phyloP scores from a whole-genome alignment of 495 filamentous ascomycete genomes.

The Pyrenula aspistea region DNA sequence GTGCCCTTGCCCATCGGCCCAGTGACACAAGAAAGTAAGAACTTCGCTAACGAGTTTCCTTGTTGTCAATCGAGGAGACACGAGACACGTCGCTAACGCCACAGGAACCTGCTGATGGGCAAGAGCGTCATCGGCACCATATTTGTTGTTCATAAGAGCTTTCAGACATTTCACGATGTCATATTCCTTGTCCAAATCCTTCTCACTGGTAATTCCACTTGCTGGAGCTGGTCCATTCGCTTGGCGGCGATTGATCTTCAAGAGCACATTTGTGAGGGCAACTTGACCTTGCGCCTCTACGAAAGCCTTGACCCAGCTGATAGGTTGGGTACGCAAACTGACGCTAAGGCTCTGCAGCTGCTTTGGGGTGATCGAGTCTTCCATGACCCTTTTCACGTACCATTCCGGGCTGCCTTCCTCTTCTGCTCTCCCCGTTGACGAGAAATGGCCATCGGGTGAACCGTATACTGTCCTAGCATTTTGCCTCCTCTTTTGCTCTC shows the following conservation, averaged over 20 bases:
- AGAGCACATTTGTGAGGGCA: constrained; percentile 83
- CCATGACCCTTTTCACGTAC: constrained; percentile 96
- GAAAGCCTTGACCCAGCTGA: constrained; percentile 92
- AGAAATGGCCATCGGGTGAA: constrained; percentile 46
- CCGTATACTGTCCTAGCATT: constrained; percentile 53
- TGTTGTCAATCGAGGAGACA: constrained; percentile 81
- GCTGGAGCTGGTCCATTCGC: constrained; percentile 58
- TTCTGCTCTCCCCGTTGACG: constrained; percentile 60
- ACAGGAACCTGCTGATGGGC: constrained; percentile 79
- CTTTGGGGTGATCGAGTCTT: constrained; percentile 84
- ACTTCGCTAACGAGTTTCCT: constrained; percentile 94
- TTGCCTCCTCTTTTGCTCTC: constrained; percentile 76
- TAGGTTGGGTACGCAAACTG: constrained; percentile 88
- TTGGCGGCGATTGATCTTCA: constrained; percentile 83
- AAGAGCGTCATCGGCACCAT: constrained; percentile 94
- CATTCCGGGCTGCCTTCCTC: constrained; percentile 96
- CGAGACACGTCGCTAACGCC: constrained; percentile 74
- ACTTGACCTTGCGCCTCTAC: constrained; percentile 97
- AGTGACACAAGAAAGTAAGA: constrained; percentile 92
- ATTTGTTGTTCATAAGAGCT: constrained; percentile 97
- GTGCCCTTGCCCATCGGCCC: constrained; percentile 90
- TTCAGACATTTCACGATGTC: constrained; percentile 97
- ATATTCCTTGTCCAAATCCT: constrained; percentile 88
- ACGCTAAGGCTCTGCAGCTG: constrained; percentile 85
- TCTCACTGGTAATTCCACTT: constrained; percentile 54